These are phyloP conservation scores for Lotmaria passim DNA, from an alignment of 208 protist species.

Conservation along the genomic window DNA sequence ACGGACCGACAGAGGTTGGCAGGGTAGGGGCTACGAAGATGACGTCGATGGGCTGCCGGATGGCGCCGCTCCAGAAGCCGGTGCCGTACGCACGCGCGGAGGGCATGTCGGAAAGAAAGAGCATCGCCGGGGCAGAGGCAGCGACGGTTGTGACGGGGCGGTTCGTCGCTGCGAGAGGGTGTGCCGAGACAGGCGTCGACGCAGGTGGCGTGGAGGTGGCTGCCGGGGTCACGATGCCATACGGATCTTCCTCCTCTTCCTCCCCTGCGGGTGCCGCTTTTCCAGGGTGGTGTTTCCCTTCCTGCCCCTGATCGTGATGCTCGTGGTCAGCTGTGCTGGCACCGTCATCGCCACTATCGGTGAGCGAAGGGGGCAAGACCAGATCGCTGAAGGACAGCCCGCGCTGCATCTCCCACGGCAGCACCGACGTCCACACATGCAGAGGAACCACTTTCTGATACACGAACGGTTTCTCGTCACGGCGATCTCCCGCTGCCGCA, in stretches of 20 bases:
- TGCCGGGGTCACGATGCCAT: conserved; percentile 57
- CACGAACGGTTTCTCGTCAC: conserved; percentile 9
- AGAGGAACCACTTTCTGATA: conserved; percentile 57
- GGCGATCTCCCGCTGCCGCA: neutral
- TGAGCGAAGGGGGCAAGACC: conserved; percentile 19
- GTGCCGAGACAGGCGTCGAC: neutral
- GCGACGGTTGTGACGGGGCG: conserved; percentile 7
- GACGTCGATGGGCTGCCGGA: conserved; percentile 77
- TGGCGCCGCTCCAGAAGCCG: conserved; percentile 87
- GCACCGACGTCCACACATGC: conserved; percentile 77
- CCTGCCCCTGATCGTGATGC: too few species aligned
- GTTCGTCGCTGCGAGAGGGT: neutral
- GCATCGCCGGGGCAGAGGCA: conserved; percentile 19
- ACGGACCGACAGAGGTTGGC: conserved; percentile 36
- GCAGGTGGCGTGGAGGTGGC: neutral
- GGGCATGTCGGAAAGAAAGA: conserved; percentile 50
- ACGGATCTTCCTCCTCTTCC: conserved; percentile 58
- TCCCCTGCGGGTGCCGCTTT: conserved; percentile 1
- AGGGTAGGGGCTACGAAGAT: conserved; percentile 66
- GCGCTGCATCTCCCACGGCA: conserved; percentile 89
- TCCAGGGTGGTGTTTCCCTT: neutral
- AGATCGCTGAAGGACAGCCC: conserved; percentile 74
- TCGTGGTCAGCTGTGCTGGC: too few species aligned
- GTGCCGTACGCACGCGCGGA: conserved; percentile 40
- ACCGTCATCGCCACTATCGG: too few species aligned